Percentiles rank a stretch among this genome's conserved stretches.
Evolutionary conservation across 768 basidiomycete genomes (phyloP).

Genomic region (Chalciporus sphaerocephalus): DNA sequence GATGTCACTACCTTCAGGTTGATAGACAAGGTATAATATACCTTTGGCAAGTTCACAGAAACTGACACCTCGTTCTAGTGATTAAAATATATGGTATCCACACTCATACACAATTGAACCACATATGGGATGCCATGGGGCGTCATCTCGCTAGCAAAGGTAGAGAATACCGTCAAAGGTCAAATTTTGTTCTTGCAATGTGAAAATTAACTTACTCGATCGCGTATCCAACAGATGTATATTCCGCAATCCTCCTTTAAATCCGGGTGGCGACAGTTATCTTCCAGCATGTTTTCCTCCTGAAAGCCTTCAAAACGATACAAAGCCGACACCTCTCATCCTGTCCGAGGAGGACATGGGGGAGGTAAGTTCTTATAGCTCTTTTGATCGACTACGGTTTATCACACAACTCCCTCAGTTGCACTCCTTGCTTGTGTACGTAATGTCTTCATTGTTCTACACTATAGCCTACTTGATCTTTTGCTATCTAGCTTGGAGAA

Average conservation of each 20-base stretch:
- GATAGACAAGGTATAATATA: constrained; percentile 36
- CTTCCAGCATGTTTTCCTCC: constrained; percentile 52
- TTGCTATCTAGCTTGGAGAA: constrained; percentile 26
- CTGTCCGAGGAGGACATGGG: constrained; percentile 43
- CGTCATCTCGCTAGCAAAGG: constrained; percentile 41
- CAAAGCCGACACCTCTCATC: constrained; percentile 22
- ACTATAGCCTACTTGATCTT: neutral
- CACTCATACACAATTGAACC: constrained; percentile 44
- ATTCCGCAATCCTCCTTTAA: constrained; percentile 35
- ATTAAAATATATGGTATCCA: constrained; percentile 50
- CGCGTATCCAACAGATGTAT: constrained; percentile 37
- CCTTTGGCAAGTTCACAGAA: neutral
- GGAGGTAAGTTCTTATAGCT: constrained; percentile 34
- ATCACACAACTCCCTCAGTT: constrained; percentile 33
- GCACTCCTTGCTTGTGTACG: constrained; percentile 58
- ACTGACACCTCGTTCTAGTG: constrained; percentile 23
- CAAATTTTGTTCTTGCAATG: neutral
- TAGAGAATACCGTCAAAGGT: constrained; percentile 53
- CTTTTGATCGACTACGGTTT: neutral
- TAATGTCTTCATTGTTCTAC: neutral
- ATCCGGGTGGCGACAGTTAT: constrained; percentile 40
- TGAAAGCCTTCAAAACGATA: constrained; percentile 21
- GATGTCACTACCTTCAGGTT: constrained; percentile 24
- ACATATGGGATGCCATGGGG: constrained; percentile 46
- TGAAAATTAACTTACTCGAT: neutral